Conservation (phyloP, 192 early-diverging fungal species). For the Backusella liffmaniae region DNA sequence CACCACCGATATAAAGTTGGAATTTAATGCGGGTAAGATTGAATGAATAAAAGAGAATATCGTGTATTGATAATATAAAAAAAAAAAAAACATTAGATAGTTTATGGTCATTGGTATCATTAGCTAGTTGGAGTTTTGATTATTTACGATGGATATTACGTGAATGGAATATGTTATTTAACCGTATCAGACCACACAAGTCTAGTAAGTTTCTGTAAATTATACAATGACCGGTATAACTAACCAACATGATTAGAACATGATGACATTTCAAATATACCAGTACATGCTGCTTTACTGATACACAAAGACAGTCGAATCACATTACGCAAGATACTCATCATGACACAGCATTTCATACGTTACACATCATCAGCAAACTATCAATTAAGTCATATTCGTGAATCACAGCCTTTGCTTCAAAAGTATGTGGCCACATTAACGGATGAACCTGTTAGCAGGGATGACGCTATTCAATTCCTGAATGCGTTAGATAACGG, state of each 20-base stretch:
- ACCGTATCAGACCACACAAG: slow-evolving; percentile 10
- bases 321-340: slow-evolving; percentile 18
- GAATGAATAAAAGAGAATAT: background rate
- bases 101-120: slow-evolving; percentile 30
- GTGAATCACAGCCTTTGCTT: slow-evolving; percentile 18
- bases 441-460: slow-evolving; percentile 16
- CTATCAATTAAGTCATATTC: slow-evolving; percentile 6
- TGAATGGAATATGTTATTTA: slow-evolving; percentile 33
- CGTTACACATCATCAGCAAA: background rate
- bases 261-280: slow-evolving; percentile 10
- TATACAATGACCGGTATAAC: too few species aligned
- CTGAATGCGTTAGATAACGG: slow-evolving; percentile 14
- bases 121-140: slow-evolving; percentile 29
- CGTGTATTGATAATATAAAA: background rate
- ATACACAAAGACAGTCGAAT: slow-evolving; percentile 24
- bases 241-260: background rate
- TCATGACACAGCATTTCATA: slow-evolving; percentile 27
- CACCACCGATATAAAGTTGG: background rate
- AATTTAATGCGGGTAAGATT: slow-evolving; percentile 24
- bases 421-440: slow-evolving; percentile 12
- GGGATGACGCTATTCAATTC: slow-evolving; percentile 26
- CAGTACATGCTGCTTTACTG: slow-evolving; percentile 25
- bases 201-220: slow-evolving; percentile 16
- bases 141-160: slow-evolving; percentile 24
- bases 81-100: background rate